Conservation (phyloP, 2,329 filamentous ascomycete genomes). For the Septoria petroselini region DNA sequence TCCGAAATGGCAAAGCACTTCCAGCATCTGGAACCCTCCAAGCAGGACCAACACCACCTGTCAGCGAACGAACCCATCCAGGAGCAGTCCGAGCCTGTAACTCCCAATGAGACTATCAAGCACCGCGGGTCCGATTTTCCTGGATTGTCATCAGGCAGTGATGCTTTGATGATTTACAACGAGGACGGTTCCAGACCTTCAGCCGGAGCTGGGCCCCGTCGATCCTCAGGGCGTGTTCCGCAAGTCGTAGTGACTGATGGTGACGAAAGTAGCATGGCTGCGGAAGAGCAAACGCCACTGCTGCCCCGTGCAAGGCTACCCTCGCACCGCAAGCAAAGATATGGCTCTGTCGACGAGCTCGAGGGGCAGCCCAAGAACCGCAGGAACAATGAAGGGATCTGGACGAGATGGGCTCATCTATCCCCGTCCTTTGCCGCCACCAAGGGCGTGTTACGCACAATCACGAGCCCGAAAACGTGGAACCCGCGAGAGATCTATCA, state of each 20-base stretch:
- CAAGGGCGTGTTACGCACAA: conserved; percentile 39
- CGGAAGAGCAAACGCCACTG: conserved; percentile 37
- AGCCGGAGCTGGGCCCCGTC: conserved; percentile 1
- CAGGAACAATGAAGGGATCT: conserved; percentile 22
- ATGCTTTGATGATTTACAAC: conserved; percentile 20
- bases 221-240: conserved; percentile 22
- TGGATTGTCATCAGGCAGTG: conserved; percentile 8
- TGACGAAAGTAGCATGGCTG: conserved; percentile 22
- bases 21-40: conserved; percentile 23
- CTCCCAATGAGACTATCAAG: conserved; percentile 25
- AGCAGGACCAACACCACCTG: neutral
- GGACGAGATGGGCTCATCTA: conserved; percentile 33
- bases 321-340: conserved; percentile 25
- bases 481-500: conserved; percentile 63
- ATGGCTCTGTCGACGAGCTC: conserved; percentile 26
- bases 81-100: conserved; percentile 38
- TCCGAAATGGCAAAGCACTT: conserved; percentile 33
- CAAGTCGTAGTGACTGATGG: conserved; percentile 33
- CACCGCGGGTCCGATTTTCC: conserved; percentile 9
- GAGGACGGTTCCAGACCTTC: conserved; percentile 9
- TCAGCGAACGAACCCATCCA: conserved; percentile 30
- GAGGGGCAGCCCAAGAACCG: conserved; percentile 25
- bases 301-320: conserved; percentile 35
- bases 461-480: conserved; percentile 66
- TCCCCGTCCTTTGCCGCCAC: conserved; percentile 29